A percentile compares a stretch with the other conserved stretches of the same genome.
These are phyloP conservation scores for Themeda triandra DNA, from an alignment of 176 grass and related monocot species.

Conservation along the genomic window DNA sequence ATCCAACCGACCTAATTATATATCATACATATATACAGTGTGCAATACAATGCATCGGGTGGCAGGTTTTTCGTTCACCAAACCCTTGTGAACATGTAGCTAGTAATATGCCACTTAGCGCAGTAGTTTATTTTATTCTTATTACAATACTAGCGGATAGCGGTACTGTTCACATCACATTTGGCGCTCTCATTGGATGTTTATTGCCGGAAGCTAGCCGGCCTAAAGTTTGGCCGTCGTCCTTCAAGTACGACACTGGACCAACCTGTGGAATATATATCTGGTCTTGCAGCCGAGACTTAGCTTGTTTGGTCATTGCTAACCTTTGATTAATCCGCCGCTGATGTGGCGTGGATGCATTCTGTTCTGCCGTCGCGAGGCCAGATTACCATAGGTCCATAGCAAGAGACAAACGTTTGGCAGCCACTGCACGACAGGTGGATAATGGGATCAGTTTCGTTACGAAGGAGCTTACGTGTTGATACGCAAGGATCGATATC, in stretches of 20 bases:
- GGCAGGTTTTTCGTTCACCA: constrained; percentile 14
- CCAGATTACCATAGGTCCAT: not conserved
- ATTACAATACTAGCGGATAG: not conserved
- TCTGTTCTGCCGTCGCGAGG: not conserved
- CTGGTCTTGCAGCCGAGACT: not conserved
- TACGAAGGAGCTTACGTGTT: too few species aligned
- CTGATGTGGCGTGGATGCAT: not conserved
- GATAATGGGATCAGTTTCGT: not conserved
- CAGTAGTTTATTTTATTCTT: not conserved
- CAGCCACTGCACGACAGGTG: not conserved
- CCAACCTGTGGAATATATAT: not conserved
- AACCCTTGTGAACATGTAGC: not conserved
- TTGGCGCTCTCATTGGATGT: not conserved
- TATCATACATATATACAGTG: too few species aligned
- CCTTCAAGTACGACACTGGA: not conserved
- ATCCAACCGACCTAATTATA: not conserved
- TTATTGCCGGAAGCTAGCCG: not conserved
- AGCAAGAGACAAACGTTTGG: not conserved
- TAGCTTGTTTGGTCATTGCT: not conserved
- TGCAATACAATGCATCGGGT: not conserved
- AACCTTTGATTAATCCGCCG: not conserved
- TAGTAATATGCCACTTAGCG: not conserved
- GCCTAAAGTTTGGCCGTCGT: constrained; percentile 30
- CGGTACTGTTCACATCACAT: constrained; percentile 1
- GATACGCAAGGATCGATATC: too few species aligned